Evolutionary conservation across 1,284 basidiomycete species (phyloP).

Genomic region (Rhodotorula sp.): DNA sequence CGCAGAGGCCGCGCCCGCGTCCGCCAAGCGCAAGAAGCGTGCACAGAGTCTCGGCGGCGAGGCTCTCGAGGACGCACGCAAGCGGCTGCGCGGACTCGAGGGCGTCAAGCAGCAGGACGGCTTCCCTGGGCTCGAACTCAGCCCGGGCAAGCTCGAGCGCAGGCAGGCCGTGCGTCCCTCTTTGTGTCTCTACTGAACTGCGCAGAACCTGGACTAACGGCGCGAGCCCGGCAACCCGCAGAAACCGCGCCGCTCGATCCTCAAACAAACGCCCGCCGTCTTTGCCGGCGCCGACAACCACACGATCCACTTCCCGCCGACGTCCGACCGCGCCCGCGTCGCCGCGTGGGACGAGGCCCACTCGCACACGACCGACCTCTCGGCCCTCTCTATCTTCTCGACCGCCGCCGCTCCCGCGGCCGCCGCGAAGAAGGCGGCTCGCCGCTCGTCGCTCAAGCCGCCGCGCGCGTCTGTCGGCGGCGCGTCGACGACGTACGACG

Average conservation of each 20-base stretch:
- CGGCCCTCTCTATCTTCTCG: constrained; percentile 11
- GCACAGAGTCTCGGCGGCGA: constrained; percentile 41
- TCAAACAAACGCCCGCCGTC: constrained; percentile 19
- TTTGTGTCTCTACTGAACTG: not conserved
- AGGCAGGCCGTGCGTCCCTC: constrained; percentile 20
- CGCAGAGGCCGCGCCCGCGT: not conserved
- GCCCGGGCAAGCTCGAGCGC: constrained; percentile 29
- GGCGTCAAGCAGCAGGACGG: not conserved
- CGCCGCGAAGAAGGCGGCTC: not conserved
- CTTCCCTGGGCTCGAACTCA: constrained; percentile 20
- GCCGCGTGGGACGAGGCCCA: not conserved
- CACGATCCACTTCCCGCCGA: constrained; percentile 15
- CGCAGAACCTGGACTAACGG: not conserved
- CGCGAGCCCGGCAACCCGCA: not conserved
- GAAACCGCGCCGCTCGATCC: constrained; percentile 37
- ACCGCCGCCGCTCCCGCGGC: not conserved
- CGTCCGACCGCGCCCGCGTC: not conserved
- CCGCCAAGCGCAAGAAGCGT: constrained; percentile 33
- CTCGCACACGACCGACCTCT: constrained; percentile 38
- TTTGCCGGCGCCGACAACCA: constrained; percentile 17
- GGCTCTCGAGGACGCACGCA: constrained; percentile 26
- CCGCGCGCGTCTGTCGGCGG: not conserved
- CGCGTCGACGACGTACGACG: not conserved
- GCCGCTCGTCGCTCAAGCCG: constrained; percentile 19
- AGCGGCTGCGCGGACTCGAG: constrained; percentile 18